These are phyloP conservation scores for Xylariaceae sp. DNA, from an alignment of 2,329 filamentous ascomycete genomes.

Conservation along the genomic window DNA sequence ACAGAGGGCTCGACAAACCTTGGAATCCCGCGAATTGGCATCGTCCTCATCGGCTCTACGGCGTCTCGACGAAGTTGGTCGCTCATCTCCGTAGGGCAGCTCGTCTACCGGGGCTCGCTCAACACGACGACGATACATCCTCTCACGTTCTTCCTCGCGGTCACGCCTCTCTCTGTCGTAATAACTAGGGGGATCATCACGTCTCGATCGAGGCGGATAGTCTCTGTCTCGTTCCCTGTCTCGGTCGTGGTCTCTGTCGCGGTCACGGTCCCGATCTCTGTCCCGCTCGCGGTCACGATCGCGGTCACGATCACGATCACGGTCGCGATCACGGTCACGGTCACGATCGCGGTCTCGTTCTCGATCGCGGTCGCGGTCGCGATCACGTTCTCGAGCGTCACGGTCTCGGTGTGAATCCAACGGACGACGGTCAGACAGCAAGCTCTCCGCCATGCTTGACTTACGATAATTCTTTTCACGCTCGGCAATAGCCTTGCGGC, in stretches of 20 bases:
- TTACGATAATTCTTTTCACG: constrained; percentile 92
- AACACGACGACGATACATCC: constrained; percentile 72
- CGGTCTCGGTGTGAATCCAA: constrained; percentile 43
- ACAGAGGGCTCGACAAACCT: constrained; percentile 42
- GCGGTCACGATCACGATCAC: constrained; percentile 34
- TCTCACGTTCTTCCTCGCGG: constrained; percentile 84
- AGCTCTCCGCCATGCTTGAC: constrained; percentile 61
- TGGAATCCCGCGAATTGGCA: constrained; percentile 61
- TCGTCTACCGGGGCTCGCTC: constrained; percentile 71
- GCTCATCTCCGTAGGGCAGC: constrained; percentile 81
- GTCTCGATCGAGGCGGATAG: constrained; percentile 48
- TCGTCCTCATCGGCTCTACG: constrained; percentile 75
- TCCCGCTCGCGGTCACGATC: constrained; percentile 36
- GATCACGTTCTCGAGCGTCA: constrained; percentile 36
- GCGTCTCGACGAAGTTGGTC: constrained; percentile 61
- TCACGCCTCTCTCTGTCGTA: constrained; percentile 86
- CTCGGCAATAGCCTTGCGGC: constrained; percentile 87
- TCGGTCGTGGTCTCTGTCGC: constrained; percentile 36
- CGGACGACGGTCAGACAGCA: constrained; percentile 49
- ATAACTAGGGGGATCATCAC: constrained; percentile 57
- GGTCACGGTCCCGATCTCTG: constrained; percentile 32
- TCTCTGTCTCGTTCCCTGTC: constrained; percentile 42
- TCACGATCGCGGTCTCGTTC: constrained; percentile 42
- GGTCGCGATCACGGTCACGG: constrained; percentile 35
- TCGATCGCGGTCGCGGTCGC: constrained; percentile 39